Evolutionary conservation across 2,329 filamentous ascomycete species (phyloP).

Genomic region (Trichothecium roseum): DNA sequence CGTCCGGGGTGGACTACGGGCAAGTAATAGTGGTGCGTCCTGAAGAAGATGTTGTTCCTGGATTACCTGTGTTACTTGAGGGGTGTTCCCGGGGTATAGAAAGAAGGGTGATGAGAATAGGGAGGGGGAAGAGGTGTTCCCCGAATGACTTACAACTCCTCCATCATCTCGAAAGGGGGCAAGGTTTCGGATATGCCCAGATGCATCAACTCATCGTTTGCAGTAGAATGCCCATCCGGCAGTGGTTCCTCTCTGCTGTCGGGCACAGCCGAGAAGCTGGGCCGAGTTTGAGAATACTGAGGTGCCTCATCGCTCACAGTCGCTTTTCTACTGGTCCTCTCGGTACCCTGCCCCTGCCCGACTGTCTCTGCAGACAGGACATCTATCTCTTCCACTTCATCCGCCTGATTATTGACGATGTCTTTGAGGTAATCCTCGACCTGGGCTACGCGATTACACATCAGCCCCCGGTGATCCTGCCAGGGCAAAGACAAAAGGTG

Average conservation of each 20-base stretch:
- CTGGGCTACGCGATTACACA: constrained; percentile 44
- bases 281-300: background rate
- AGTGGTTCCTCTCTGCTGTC: constrained; percentile 3
- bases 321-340: constrained; percentile 3
- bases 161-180: constrained; percentile 67
- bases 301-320: background rate
- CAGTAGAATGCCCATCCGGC: background rate
- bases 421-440: constrained; percentile 71
- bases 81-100: too few relatives aligned
- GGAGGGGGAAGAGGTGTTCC: background rate
- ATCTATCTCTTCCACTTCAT: constrained; percentile 12
- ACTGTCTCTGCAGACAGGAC: constrained; percentile 8
- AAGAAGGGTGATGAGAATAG: too few relatives aligned
- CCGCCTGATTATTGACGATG: constrained; percentile 32
- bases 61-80: constrained; percentile 3
- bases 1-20: constrained; percentile 71
- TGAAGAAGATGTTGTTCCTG: constrained; percentile 67
- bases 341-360: constrained; percentile 3
- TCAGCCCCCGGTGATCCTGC: background rate
- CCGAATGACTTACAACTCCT: constrained; percentile 58
- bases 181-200: constrained; percentile 74
- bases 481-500: too few relatives aligned
- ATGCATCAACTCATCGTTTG: constrained; percentile 47
- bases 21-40: constrained; percentile 57
- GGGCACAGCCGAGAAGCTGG: constrained; percentile 9